Evolutionary conservation across 495 filamentous ascomycete genomes (phyloP), one percentile per base, ranked within the genome.

Genomic region (Penicillium cataractarum): DNA sequence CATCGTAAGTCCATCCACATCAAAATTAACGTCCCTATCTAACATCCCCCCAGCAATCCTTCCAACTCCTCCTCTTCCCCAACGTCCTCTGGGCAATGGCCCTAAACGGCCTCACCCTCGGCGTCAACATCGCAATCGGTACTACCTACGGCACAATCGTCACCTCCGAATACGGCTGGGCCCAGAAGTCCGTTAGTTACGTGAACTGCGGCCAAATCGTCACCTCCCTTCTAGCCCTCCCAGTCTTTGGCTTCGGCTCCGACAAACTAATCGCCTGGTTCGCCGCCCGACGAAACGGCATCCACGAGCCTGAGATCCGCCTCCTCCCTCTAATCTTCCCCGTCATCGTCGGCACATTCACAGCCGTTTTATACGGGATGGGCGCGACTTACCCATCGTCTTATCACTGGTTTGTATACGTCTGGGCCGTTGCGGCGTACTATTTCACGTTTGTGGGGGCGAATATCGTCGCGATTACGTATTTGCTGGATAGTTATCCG

Each of bases 81-180:
- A 77, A 77, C 32, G 73, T 81, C 17, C 58, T 80, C 40, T 81
- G 77, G 77, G 73, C 73, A 2, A 50, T 76, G 13, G 55, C 68
- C n/a, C 57, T 80, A 0, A 76, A 80, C 27, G 77, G 76, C 0
- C 58, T 79, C 12, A 71, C 71, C 6, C 67, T 79, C 5, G 75
- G 77, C 7, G 61, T 70, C 52, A 76, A 77, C 58, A 67, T 80
- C 51, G 73, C 72, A 33, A 76, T 80, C 44, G 71, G 68, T 17
- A 75, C 69, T 1, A 79, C 77, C 2, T 79, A 76, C 65, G 64
- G 70, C 29, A 71, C 26, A 26, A 70, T 77, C 39, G 37, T 81
- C 7, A 60, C 65, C 7, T 51, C 65, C 0, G 70, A 72, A 5
- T 79, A 80, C 67, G 69, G 71, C 55, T 76, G 75, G 66, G 61